These are phyloP conservation scores for Neoboletus magnificus DNA, from an alignment of 768 basidiomycete species.

Conservation along the genomic window DNA sequence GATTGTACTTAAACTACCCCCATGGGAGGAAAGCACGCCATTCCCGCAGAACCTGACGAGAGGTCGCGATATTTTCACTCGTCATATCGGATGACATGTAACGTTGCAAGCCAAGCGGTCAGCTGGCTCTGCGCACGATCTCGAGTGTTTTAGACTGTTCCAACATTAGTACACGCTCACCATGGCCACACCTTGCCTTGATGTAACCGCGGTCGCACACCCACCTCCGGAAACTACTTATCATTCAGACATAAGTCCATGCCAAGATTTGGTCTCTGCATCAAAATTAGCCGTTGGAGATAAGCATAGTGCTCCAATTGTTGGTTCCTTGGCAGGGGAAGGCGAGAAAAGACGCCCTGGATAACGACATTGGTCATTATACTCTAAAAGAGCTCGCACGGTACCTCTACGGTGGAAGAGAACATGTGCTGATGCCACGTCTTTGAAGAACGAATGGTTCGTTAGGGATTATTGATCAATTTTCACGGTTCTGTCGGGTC, in stretches of 20 bases:
- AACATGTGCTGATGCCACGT: background rate
- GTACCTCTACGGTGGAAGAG: background rate
- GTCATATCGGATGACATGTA: too few species aligned
- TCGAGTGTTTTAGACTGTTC: background rate
- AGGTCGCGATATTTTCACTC: background rate
- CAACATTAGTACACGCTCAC: background rate
- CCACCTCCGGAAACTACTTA: background rate
- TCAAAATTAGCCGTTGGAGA: background rate
- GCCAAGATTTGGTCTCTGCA: too few species aligned
- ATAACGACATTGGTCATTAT: background rate
- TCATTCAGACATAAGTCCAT: background rate
- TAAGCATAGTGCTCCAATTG: background rate
- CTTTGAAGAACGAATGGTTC: background rate
- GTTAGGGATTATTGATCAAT: too few species aligned
- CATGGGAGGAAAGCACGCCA: slow-evolving; percentile 26
- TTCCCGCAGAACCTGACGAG: slow-evolving; percentile 1
- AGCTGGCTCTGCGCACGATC: background rate
- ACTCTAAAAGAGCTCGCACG: background rate
- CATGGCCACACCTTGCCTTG: background rate
- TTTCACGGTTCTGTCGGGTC: too few species aligned
- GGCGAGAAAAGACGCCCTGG: background rate
- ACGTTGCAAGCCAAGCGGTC: background rate
- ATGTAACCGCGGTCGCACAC: background rate
- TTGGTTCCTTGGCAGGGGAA: background rate
- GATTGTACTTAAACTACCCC: background rate